These are phyloP conservation scores for Proliferodiscus dingleyae DNA, from an alignment of 2,329 filamentous ascomycete genomes.

Conservation along the genomic window DNA sequence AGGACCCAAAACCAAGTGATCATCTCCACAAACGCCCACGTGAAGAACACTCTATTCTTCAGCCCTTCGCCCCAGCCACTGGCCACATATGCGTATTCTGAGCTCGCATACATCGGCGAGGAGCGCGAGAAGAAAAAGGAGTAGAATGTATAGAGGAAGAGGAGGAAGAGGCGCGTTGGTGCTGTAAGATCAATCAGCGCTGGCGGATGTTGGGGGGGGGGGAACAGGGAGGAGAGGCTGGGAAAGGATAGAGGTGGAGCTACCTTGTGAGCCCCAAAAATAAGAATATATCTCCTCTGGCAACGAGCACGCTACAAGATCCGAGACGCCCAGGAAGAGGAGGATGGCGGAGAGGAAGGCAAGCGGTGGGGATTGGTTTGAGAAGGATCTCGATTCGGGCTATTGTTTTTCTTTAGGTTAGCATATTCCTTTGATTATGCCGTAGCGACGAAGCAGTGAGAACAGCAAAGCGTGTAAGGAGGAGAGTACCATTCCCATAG, in stretches of 20 bases:
- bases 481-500: constrained; percentile 83
- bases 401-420: constrained; percentile 30
- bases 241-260: constrained; percentile 46
- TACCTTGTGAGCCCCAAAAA: constrained; percentile 61
- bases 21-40: constrained; percentile 79
- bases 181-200: constrained; percentile 32
- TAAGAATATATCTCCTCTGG: constrained; percentile 61
- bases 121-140: constrained; percentile 55
- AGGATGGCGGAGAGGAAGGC: constrained; percentile 69
- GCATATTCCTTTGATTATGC: too few species aligned
- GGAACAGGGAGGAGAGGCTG: constrained; percentile 51
- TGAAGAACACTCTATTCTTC: constrained; percentile 81
- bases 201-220: neutral
- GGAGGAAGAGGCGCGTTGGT: constrained; percentile 60
- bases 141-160: constrained; percentile 59
- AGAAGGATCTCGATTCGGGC: constrained; percentile 64
- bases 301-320: constrained; percentile 62
- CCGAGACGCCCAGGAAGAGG: constrained; percentile 53
- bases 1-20: constrained; percentile 84
- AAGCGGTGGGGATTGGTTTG: constrained; percentile 62
- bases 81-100: constrained; percentile 34
- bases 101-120: constrained; percentile 43
- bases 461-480: too few species aligned
- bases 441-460: too few species aligned
- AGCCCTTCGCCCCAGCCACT: constrained; percentile 58